phyloP scores from a whole-genome alignment of 257 asterid species.

The Gardenia jasminoides region DNA sequence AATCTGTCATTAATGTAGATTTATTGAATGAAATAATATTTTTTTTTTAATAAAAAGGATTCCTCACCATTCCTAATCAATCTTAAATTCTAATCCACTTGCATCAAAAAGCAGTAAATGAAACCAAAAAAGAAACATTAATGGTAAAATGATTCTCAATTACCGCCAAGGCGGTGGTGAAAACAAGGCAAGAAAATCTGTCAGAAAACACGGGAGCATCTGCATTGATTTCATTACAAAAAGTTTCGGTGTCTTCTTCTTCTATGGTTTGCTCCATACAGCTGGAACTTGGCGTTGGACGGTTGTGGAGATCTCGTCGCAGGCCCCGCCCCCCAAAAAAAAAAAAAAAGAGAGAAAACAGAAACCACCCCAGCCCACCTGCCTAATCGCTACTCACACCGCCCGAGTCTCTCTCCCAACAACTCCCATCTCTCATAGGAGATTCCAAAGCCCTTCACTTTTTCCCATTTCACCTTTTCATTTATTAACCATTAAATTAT shows the following conservation, averaged over 20 bases:
- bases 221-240: background rate
- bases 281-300: slow-evolving; percentile 38
- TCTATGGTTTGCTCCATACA: slow-evolving; percentile 25
- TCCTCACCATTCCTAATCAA: too few species aligned
- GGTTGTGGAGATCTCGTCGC: slow-evolving; percentile 31
- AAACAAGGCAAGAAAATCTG: slow-evolving; percentile 34
- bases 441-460: slow-evolving; percentile 37
- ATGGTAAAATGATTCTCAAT: background rate
- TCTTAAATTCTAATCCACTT: background rate
- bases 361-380: slow-evolving; percentile 7
- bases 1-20: too few species aligned
- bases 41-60: too few species aligned
- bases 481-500: slow-evolving; percentile 9
- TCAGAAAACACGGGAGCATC: background rate
- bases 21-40: too few species aligned
- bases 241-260: slow-evolving; percentile 2
- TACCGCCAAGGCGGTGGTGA: slow-evolving; percentile 23
- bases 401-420: slow-evolving; percentile 1
- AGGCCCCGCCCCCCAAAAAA: slow-evolving; percentile 22
- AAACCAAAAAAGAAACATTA: too few species aligned
- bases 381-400: slow-evolving; percentile 14
- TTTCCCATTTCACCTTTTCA: slow-evolving; percentile 10
- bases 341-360: too few species aligned
- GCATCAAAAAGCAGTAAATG: background rate
- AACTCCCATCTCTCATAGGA: slow-evolving; percentile 18